Evolutionary conservation across 2,329 filamentous ascomycete genomes (phyloP), one percentile per base, ranked within the genome.

Genomic region (Epichloe aotearoae): DNA sequence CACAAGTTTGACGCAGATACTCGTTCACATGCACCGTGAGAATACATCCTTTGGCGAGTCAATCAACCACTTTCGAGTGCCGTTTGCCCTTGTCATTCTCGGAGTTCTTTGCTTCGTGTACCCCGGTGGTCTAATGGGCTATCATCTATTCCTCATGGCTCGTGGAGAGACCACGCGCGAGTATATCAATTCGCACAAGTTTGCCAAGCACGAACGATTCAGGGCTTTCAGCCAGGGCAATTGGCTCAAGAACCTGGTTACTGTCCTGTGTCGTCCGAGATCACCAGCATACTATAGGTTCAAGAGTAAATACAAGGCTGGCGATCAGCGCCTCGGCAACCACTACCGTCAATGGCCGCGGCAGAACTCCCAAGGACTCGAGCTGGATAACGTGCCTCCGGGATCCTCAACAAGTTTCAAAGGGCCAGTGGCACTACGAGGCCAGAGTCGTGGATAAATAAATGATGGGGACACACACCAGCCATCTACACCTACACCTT

Each of bases 131-230:
- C 72, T 98, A 5, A 87, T 83, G 73, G 78, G 79, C 20, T 98
- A 98, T 65, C 93, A 98, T 68, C 64, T 97, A 45, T 96, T 95
- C 70, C 75, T 98, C 42, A 88, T 94, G 70, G 85, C 82, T 6
- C 78, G 91, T 34, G 93, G 91, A 46, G 91, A 98, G 72, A 98
- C 91, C 0, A 98, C 93, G 1, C 78, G 93, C 58, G 93, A 98
- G 68, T 96, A 95, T 65, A 80, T 98, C 56, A 95, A 95, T 68
- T 90, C 86, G 4, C 88, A 95, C 68, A 97, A 97, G 67, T 97
- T 98, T 64, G 73, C 84, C 55, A 94, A 93, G 69, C 84, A 85
- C 59, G 91, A 98, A 64, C 82, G 93, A 12, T 94, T 95, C 67
- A 77, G 90, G 42, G 88, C 93, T 1, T 98, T 95, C 60, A 90